Percentiles rank a stretch among this genome's conserved stretches.
Evolutionary conservation across 352 stramenopile genomes (phyloP).

Genomic region (Pythium dissimile): DNA sequence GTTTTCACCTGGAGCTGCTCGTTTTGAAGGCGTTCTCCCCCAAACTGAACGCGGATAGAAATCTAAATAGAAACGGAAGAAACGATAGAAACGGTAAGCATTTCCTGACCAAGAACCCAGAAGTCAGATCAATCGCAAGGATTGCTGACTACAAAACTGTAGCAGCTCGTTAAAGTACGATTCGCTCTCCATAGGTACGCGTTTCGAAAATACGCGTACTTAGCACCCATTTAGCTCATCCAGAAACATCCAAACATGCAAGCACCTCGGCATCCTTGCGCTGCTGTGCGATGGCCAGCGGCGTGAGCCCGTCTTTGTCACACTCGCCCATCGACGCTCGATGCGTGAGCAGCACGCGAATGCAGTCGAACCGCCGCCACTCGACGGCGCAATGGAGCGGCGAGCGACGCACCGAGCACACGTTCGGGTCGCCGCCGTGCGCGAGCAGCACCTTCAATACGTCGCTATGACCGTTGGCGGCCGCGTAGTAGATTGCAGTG

Average conservation of each 20-base stretch:
- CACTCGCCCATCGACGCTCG: conserved; percentile 23
- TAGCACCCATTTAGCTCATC: neutral
- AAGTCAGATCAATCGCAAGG: conserved; percentile 17
- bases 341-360: conserved; percentile 44
- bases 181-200: neutral
- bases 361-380: conserved; percentile 65
- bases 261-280: conserved; percentile 18
- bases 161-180: conserved; percentile 5
- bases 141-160: neutral
- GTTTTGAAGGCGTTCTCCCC: no score
- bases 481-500: conserved; percentile 72
- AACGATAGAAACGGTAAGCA: conserved; percentile 19
- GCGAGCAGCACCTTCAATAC: conserved; percentile 51
- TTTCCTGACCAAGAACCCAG: conserved; percentile 10
- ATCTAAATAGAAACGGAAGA: conserved; percentile 13
- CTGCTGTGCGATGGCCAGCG: conserved; percentile 28
- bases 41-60: conserved; percentile 19
- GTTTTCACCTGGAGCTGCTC: no score
- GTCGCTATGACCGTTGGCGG: conserved; percentile 53
- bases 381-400: conserved; percentile 73
- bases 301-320: conserved; percentile 48
- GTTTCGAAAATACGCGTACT: conserved; percentile 4
- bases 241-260: conserved; percentile 3
- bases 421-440: conserved; percentile 45
- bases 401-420: conserved; percentile 56